These are phyloP conservation scores for Microcos paniculata DNA, from an alignment of 345 rosid genomes.

Conservation along the genomic window DNA sequence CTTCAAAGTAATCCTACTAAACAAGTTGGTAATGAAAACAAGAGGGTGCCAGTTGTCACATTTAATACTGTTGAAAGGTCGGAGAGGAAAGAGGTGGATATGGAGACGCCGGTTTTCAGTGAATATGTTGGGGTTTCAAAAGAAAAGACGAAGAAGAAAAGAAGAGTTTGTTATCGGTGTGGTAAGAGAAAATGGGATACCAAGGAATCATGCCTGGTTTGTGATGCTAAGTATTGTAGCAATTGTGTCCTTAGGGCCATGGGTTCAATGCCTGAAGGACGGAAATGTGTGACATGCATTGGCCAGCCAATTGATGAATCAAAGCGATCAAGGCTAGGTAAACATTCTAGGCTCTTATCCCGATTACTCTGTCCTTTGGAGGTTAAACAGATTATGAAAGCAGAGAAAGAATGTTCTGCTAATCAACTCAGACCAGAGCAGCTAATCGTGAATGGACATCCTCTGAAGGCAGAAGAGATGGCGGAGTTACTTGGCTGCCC, in stretches of 20 bases:
- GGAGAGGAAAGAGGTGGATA: conserved; percentile 46
- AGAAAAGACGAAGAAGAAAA: conserved; percentile 59
- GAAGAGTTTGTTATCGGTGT: conserved; percentile 71
- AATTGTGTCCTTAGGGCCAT: conserved; percentile 94
- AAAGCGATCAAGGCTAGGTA: conserved; percentile 72
- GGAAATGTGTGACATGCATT: conserved; percentile 91
- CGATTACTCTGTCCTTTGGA: conserved; percentile 88
- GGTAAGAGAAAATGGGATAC: conserved; percentile 94
- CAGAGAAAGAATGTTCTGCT: conserved; percentile 90
- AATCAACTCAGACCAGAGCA: conserved; percentile 97
- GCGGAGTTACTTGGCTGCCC: conserved; percentile 72
- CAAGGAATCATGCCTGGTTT: conserved; percentile 90
- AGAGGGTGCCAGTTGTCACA: conserved; percentile 69
- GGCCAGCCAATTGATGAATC: conserved; percentile 85
- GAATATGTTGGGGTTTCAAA: conserved; percentile 63
- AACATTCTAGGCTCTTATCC: conserved; percentile 68
- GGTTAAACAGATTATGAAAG: conserved; percentile 97
- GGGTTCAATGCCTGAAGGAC: conserved; percentile 99
- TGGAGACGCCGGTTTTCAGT: conserved; percentile 47
- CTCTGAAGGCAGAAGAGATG: conserved; percentile 91
- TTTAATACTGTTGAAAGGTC: conserved; percentile 60
- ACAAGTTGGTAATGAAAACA: conserved; percentile 37
- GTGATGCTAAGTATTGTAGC: conserved; percentile 89
- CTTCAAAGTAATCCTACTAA: conserved; percentile 35
- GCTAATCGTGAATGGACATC: conserved; percentile 75